Evolutionary conservation across 2,329 filamentous ascomycete species (phyloP), one percentile per base, ranked within the genome.

Genomic region (Boeremia exigua): DNA sequence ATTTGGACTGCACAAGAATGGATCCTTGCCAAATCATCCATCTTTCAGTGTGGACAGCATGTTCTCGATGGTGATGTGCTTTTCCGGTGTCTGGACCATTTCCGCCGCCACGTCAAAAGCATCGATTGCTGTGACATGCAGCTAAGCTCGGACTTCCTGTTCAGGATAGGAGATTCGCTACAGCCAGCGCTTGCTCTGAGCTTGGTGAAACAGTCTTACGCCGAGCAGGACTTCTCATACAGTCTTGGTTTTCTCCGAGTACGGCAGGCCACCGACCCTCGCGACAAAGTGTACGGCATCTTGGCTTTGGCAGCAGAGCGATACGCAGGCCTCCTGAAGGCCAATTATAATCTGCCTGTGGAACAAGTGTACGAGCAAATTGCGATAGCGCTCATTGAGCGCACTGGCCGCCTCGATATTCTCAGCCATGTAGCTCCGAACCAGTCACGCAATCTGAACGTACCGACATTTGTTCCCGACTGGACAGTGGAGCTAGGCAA

Each of bases 1-100:
- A 54, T 54, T 6, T 48, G 44, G 50, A 48, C 50, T 15, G 50
- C 44, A 12, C 50, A 54, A n/a, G 50, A 54, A 14, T 54, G 50
- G 50, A 54, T 54, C 5, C 50, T 54, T 12, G 50, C 43, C 8
- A 23, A 5, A 11, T 29, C 23, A 12, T 37, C 50, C 14, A 48
- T 27, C 9, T 54, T 54, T 17, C 44, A 54, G 25, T 43, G 43
- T 32, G 50, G 50, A 29, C 50, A 48, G 17, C 23, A 43, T 17
- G 27, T 17, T 11, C 37, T 54, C n/a, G 32, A 10, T 12, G 50
- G 50, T 11, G 50, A 40, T 11, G 44, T 48, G 6, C 38, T 54
- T 4, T 32, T 54, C 3, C 37, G 25, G 14, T 54, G 44, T 19
- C 32, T 54, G 19, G 30, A 43, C 2, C 50, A 54, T 10, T 48